A percentile compares a stretch with the other conserved stretches of the same genome.
phyloP scores from a whole-genome alignment of 2,329 filamentous ascomycete genomes.

The Kalaharituber pfeilii region DNA sequence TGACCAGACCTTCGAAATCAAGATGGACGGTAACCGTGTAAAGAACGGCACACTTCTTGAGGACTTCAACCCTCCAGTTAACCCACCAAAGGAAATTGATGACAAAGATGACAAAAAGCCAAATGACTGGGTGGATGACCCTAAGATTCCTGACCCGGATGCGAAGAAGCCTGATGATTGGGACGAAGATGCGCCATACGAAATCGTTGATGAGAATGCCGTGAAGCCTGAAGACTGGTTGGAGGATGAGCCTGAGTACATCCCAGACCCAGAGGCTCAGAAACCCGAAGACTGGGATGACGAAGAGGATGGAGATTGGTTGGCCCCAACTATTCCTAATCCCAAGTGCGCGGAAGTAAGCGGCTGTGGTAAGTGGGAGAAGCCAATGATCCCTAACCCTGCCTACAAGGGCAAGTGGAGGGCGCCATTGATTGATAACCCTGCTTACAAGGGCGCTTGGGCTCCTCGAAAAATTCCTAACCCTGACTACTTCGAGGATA shows the following conservation, averaged over 20 bases:
- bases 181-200: constrained; percentile 95
- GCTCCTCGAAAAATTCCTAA: constrained; percentile 90
- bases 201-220: constrained; percentile 87
- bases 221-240: constrained; percentile 92
- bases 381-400: constrained; percentile 86
- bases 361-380: constrained; percentile 84
- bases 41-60: constrained; percentile 85
- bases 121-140: constrained; percentile 85
- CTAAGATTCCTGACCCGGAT: constrained; percentile 77
- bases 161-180: constrained; percentile 95
- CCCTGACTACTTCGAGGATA: constrained; percentile 93
- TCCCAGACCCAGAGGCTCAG: constrained; percentile 83
- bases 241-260: constrained; percentile 62
- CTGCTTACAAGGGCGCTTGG: constrained; percentile 93
- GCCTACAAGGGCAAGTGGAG: constrained; percentile 99
- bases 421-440: constrained; percentile 87
- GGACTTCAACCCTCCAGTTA: constrained; percentile 85
- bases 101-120: constrained; percentile 89
- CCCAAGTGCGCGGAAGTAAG: constrained; percentile 86
- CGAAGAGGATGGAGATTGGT: constrained; percentile 97
- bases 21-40: constrained; percentile 74
- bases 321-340: constrained; percentile 78
- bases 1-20: constrained; percentile 86
- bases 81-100: constrained; percentile 87
- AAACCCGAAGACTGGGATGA: constrained; percentile 99